Conservation (phyloP, 495 filamentous ascomycete genomes). For the Aspergillus olivimuriae region DNA sequence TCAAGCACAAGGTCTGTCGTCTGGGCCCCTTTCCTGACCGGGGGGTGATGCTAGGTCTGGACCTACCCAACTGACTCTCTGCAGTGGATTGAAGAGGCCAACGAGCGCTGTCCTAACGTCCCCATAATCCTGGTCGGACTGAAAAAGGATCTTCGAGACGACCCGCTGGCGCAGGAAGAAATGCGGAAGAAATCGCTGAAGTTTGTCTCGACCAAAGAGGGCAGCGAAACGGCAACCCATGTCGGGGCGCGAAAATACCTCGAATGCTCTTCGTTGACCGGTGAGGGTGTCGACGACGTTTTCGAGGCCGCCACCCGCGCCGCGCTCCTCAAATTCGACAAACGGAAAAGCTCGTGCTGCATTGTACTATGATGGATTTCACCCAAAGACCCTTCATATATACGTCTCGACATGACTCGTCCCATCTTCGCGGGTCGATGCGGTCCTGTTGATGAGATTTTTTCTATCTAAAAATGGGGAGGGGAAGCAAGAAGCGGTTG, state of each 20-base stretch:
- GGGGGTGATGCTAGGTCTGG: constrained; percentile 3
- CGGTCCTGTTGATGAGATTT: constrained; percentile 20
- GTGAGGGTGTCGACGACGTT: constrained; percentile 97
- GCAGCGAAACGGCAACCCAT: constrained; percentile 70
- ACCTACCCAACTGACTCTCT: too few relatives aligned
- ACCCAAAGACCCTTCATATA: too few relatives aligned
- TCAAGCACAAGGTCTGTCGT: constrained; percentile 81
- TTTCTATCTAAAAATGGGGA: constrained; percentile 5
- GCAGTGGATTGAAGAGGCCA: constrained; percentile 95
- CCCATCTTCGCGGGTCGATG: neutral
- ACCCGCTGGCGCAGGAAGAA: constrained; percentile 89
- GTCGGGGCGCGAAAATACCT: constrained; percentile 94
- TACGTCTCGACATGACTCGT: too few relatives aligned
- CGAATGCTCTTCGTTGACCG: constrained; percentile 94
- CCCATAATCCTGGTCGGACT: constrained; percentile 95
- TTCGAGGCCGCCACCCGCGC: constrained; percentile 97
- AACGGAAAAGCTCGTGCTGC: constrained; percentile 78
- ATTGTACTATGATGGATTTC: constrained; percentile 72
- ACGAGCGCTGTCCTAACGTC: constrained; percentile 85
- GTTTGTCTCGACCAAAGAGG: constrained; percentile 77
- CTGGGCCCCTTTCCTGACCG: constrained; percentile 4
- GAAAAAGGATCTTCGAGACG: constrained; percentile 96
- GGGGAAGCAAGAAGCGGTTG: constrained; percentile 4
- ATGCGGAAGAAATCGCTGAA: constrained; percentile 91
- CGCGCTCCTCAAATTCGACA: constrained; percentile 88